Conservation (phyloP, 208 protist species). For the Balamuthia mandrillaris region DNA sequence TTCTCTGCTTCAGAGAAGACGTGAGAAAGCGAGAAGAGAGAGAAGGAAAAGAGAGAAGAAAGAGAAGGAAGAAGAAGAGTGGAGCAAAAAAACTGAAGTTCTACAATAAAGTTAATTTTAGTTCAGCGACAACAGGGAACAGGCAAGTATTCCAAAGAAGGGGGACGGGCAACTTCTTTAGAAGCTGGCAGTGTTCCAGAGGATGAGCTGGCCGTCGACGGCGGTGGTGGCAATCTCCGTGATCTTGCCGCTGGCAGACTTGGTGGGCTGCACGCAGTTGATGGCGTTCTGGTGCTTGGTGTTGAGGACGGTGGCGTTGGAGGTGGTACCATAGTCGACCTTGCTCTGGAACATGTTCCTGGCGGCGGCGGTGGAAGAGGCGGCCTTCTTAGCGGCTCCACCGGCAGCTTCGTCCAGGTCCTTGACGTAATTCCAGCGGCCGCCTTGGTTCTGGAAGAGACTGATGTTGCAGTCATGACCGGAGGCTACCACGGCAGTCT, state of each 20-base stretch:
- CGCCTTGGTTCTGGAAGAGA: constrained; percentile 35
- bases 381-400: background rate
- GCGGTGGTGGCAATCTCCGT: constrained; percentile 61
- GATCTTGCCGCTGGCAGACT: constrained; percentile 19
- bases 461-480: constrained; percentile 66
- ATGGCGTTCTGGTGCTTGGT: constrained; percentile 70
- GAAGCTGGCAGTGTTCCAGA: too few relatives aligned
- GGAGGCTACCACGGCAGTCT: constrained; percentile 57
- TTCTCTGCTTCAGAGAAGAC: too few relatives aligned
- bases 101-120: too few relatives aligned
- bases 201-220: constrained; percentile 65
- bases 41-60: too few relatives aligned
- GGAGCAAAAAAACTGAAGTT: too few relatives aligned
- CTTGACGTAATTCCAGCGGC: constrained; percentile 48
- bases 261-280: constrained; percentile 39
- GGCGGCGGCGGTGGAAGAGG: background rate
- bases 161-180: too few relatives aligned
- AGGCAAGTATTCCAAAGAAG: too few relatives aligned
- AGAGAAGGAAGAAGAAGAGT: too few relatives aligned
- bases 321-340: constrained; percentile 45
- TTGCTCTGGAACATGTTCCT: constrained; percentile 69
- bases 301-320: constrained; percentile 40
- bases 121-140: too few relatives aligned
- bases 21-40: too few relatives aligned
- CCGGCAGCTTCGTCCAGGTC: background rate